phyloP scores from a whole-genome alignment of 768 basidiomycete genomes.

The Rhodosporidiobolus odoratus region DNA sequence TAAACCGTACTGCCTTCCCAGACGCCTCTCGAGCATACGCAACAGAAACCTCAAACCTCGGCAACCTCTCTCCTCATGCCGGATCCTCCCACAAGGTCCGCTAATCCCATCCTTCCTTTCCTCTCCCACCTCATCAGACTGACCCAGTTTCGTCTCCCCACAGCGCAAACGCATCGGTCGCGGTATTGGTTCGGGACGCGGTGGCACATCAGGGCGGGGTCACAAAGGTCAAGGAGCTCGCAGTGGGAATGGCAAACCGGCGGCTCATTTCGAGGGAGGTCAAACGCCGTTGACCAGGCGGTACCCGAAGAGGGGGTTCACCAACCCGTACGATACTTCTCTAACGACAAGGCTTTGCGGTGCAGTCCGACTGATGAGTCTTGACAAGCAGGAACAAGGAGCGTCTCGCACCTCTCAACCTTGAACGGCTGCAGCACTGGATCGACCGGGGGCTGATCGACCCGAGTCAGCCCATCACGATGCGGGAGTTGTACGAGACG shows the following conservation, averaged over 20 bases:
- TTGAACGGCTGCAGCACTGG: slow-evolving; percentile 85
- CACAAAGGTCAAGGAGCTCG: slow-evolving; percentile 94
- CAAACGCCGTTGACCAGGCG: slow-evolving; percentile 86
- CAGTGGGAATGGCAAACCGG: slow-evolving; percentile 75
- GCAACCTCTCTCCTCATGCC: slow-evolving; percentile 64
- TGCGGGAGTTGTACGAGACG: slow-evolving; percentile 72
- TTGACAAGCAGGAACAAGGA: slow-evolving; percentile 58
- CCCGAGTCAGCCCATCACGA: slow-evolving; percentile 80
- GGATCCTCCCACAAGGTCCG: slow-evolving; percentile 65
- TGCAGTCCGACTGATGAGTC: not conserved
- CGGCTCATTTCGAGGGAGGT: slow-evolving; percentile 87
- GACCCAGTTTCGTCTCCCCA: not conserved
- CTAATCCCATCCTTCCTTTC: not conserved
- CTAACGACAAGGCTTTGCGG: not conserved
- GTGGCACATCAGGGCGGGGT: slow-evolving; percentile 87
- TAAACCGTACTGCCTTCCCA: not conserved
- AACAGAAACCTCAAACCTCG: slow-evolving; percentile 49
- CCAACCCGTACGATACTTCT: slow-evolving; percentile 66
- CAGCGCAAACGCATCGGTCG: slow-evolving; percentile 93
- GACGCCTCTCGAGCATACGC: slow-evolving; percentile 11
- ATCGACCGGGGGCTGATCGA: slow-evolving; percentile 75
- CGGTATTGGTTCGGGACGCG: slow-evolving; percentile 84
- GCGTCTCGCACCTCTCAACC: slow-evolving; percentile 73
- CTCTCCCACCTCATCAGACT: not conserved
- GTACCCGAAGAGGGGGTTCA: slow-evolving; percentile 90